phyloP scores from a whole-genome alignment of 1,284 basidiomycete genomes.

The Lentinula novae-zelandiae region DNA sequence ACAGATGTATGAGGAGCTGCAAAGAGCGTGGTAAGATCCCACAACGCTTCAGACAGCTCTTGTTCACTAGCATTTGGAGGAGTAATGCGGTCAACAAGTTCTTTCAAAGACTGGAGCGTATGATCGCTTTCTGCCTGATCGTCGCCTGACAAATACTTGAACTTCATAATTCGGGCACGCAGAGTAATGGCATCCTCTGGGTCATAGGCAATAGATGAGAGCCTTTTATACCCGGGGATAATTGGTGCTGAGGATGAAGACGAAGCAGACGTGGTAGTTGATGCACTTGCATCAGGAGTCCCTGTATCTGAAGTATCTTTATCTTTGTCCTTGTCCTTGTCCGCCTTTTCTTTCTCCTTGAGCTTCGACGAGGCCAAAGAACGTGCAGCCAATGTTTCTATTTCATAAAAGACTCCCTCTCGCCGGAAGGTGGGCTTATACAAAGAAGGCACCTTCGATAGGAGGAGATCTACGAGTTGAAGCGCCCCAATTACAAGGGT shows the following conservation, averaged over 20 bases:
- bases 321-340: slow-evolving; percentile 40
- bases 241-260: slow-evolving; percentile 34
- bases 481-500: slow-evolving; percentile 82
- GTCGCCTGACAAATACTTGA: slow-evolving; percentile 67
- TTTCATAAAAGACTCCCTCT: slow-evolving; percentile 93
- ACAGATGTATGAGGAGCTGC: slow-evolving; percentile 74
- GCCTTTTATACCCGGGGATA: slow-evolving; percentile 64
- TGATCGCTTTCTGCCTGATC: slow-evolving; percentile 61
- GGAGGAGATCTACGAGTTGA: slow-evolving; percentile 86
- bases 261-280: slow-evolving; percentile 16
- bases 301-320: slow-evolving; percentile 36
- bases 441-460: slow-evolving; percentile 76
- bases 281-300: slow-evolving; percentile 31
- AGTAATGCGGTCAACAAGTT: slow-evolving; percentile 62
- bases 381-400: slow-evolving; percentile 70
- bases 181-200: slow-evolving; percentile 90
- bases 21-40: slow-evolving; percentile 78
- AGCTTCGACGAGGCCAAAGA: slow-evolving; percentile 52
- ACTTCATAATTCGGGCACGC: slow-evolving; percentile 79
- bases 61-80: slow-evolving; percentile 56
- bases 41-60: slow-evolving; percentile 61
- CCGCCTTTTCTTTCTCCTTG: slow-evolving; percentile 14
- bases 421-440: slow-evolving; percentile 87
- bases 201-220: slow-evolving; percentile 63
- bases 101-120: slow-evolving; percentile 62